phyloP scores from a whole-genome alignment of 2,329 filamentous ascomycete species.

The Xylariaceae sp. region DNA sequence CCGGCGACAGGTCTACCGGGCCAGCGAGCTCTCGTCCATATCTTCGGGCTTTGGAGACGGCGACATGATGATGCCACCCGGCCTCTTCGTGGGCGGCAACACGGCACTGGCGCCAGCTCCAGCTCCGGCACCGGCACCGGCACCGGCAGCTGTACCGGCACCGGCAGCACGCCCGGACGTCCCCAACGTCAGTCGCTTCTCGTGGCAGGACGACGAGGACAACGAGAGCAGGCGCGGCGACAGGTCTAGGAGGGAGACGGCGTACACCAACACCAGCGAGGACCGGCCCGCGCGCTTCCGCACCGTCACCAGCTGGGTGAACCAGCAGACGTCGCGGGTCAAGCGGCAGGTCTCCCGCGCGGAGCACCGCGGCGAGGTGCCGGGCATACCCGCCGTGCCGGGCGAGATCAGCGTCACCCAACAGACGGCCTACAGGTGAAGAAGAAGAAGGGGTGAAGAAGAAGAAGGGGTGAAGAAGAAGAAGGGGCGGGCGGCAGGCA shows the following conservation, averaged over 20 bases:
- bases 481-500: too few relatives aligned
- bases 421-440: conserved; percentile 17
- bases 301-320: conserved; percentile 56
- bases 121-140: conserved; percentile 15
- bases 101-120: too few relatives aligned
- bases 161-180: conserved; percentile 8
- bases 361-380: conserved; percentile 20
- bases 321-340: conserved; percentile 51
- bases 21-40: conserved; percentile 50
- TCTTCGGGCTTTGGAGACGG: conserved; percentile 59
- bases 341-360: conserved; percentile 37
- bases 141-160: conserved; percentile 8
- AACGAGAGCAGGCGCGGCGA: too few relatives aligned
- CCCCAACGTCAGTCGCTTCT: conserved; percentile 22
- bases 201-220: conserved; percentile 27
- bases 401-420: conserved; percentile 14
- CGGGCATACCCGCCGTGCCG: conserved; percentile 19
- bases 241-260: conserved; percentile 43
- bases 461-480: too few relatives aligned
- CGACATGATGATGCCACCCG: conserved; percentile 43
- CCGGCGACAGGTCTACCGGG: conserved; percentile 30
- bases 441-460: too few relatives aligned
- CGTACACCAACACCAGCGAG: conserved; percentile 46
- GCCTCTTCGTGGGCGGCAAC: too few relatives aligned
- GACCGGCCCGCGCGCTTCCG: conserved; percentile 50